These are phyloP conservation scores for Pseudonitzschia delicatissima DNA, from an alignment of 108 stramenopile genomes.

Conservation along the genomic window DNA sequence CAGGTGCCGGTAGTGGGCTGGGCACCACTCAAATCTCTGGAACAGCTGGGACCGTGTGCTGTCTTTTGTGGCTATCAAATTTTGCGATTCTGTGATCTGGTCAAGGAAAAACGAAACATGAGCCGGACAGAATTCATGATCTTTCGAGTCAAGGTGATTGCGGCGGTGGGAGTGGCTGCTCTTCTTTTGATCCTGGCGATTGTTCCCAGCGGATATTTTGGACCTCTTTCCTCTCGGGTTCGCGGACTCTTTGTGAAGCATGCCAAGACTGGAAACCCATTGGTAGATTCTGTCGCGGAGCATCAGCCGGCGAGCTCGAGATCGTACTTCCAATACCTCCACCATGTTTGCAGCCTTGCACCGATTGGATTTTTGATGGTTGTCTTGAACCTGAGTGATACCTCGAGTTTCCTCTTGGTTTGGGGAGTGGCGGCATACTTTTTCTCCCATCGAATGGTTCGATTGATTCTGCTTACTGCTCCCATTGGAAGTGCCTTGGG, in stretches of 20 bases:
- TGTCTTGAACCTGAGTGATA: constrained; percentile 74
- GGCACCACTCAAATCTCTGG: constrained; percentile 85
- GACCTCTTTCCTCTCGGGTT: constrained; percentile 79
- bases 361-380: constrained; percentile 93
- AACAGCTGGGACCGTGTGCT: constrained; percentile 75
- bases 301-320: constrained; percentile 94
- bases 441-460: constrained; percentile 97
- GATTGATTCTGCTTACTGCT: constrained; percentile 92
- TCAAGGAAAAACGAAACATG: constrained; percentile 46
- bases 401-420: constrained; percentile 81
- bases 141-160: constrained; percentile 57
- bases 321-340: constrained; percentile 97
- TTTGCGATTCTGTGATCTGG: constrained; percentile 65
- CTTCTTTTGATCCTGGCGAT: constrained; percentile 36
- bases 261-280: constrained; percentile 90
- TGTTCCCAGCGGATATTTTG: constrained; percentile 93
- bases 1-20: constrained; percentile 91
- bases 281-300: constrained; percentile 93
- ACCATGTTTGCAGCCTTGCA: constrained; percentile 88
- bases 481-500: constrained; percentile 88
- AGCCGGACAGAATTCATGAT: constrained; percentile 51
- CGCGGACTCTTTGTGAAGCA: constrained; percentile 89
- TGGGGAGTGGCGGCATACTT: constrained; percentile 93
- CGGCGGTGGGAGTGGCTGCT: constrained; percentile 37
- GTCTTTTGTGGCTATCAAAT: constrained; percentile 79